A percentile compares a stretch with the other conserved stretches of the same genome.
Conservation (phyloP, 495 filamentous ascomycete genomes). For the Penicillium malachiteum region DNA sequence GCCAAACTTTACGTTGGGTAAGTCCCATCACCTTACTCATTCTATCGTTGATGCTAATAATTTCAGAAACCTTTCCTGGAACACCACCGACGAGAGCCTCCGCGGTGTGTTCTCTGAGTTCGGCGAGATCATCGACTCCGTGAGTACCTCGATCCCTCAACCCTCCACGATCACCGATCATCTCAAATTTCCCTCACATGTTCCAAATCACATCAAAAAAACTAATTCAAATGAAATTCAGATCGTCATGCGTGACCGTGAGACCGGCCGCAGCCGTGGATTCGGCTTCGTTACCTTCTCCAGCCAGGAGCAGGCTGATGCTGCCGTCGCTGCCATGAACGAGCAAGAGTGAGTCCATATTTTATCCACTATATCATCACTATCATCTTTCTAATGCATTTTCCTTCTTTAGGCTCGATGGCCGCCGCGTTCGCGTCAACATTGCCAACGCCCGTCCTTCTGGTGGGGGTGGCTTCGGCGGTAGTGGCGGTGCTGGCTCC, state of each 20-base stretch:
- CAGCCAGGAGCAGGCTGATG: constrained; percentile 8
- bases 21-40: neutral
- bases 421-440: constrained; percentile 15
- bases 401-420: constrained; percentile 11
- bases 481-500: constrained; percentile 1
- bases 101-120: constrained; percentile 7
- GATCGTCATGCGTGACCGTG: constrained; percentile 21
- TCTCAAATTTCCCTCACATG: neutral
- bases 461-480: constrained; percentile 1
- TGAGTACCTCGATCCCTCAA: neutral
- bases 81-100: constrained; percentile 12
- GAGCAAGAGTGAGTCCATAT: constrained; percentile 13
- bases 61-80: constrained; percentile 17
- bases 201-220: neutral
- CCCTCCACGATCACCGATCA: neutral
- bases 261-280: constrained; percentile 19
- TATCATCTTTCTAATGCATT: neutral
- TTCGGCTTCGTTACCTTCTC: constrained; percentile 22
- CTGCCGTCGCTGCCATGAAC: constrained; percentile 12
- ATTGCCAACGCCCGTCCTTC: constrained; percentile 14
- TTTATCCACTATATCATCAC: no score
- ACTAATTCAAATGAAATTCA: neutral
- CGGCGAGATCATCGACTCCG: constrained; percentile 13
- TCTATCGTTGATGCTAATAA: neutral
- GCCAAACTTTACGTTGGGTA: constrained; percentile 20